These are phyloP conservation scores for Talaromyces sp. DNA, from an alignment of 2,329 filamentous ascomycete species.

Conservation along the genomic window DNA sequence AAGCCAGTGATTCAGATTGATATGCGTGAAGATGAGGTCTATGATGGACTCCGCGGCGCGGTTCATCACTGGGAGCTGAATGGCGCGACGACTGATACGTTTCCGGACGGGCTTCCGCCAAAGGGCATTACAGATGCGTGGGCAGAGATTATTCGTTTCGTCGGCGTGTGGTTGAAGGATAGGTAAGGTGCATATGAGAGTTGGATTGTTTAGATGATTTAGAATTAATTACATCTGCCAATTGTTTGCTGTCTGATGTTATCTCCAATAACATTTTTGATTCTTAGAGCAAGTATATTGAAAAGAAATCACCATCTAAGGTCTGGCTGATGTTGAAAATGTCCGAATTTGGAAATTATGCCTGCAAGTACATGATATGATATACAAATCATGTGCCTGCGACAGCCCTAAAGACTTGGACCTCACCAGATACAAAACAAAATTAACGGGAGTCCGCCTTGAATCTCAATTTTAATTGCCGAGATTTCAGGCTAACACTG, in stretches of 20 bases:
- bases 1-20: background rate
- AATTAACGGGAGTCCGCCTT: background rate
- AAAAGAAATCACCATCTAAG: too few species aligned
- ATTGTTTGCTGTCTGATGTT: too few species aligned
- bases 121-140: background rate
- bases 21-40: background rate
- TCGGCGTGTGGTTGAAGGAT: background rate
- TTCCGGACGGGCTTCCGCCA: background rate
- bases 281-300: too few species aligned
- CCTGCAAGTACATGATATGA: background rate
- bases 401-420: background rate
- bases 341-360: background rate
- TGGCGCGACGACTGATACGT: background rate
- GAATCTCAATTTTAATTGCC: background rate
- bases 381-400: background rate
- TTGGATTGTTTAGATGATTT: background rate
- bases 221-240: too few species aligned
- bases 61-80: background rate
- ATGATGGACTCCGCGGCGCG: background rate
- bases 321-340: too few species aligned
- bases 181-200: background rate
- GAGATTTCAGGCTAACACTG: background rate
- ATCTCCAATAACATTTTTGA: too few species aligned
- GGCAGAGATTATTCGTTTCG: background rate
- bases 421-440: background rate